Conservation (phyloP, 768 basidiomycete species). For the Gelatoporia subvermispora region DNA sequence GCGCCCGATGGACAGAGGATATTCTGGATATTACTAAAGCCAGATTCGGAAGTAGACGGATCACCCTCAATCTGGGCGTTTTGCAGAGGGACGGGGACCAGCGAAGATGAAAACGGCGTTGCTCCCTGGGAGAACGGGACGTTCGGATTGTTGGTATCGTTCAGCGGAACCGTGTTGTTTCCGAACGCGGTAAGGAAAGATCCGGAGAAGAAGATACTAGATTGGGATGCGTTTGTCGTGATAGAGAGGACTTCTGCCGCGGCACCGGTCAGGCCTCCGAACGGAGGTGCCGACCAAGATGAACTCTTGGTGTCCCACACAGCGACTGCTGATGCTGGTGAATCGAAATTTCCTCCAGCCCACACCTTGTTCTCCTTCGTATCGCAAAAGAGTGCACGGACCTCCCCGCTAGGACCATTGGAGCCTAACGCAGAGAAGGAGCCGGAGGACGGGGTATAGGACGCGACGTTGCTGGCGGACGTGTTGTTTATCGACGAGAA, state of each 20-base stretch:
- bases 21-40: slow-evolving; percentile 59
- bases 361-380: slow-evolving; percentile 57
- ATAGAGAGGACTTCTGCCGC: slow-evolving; percentile 72
- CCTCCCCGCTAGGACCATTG: slow-evolving; percentile 66
- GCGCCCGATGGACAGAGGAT: slow-evolving; percentile 85
- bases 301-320: slow-evolving; percentile 59
- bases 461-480: slow-evolving; percentile 66
- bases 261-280: slow-evolving; percentile 74
- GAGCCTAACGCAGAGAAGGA: slow-evolving; percentile 60
- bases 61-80: slow-evolving; percentile 53
- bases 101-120: slow-evolving; percentile 83
- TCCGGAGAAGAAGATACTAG: slow-evolving; percentile 83
- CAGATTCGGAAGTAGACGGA: slow-evolving; percentile 55
- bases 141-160: slow-evolving; percentile 77
- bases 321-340: slow-evolving; percentile 63
- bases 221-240: slow-evolving; percentile 60
- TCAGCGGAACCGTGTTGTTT: slow-evolving; percentile 45
- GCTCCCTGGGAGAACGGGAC: slow-evolving; percentile 79
- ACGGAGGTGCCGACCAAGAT: slow-evolving; percentile 76
- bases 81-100: slow-evolving; percentile 73
- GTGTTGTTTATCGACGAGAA: slow-evolving; percentile 69
- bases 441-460: slow-evolving; percentile 58
- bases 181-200: slow-evolving; percentile 76
- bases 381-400: slow-evolving; percentile 81
- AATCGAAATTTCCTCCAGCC: slow-evolving; percentile 74